Conservation (phyloP, 2,329 filamentous ascomycete species). For the Ceratocystis lukuohia region DNA sequence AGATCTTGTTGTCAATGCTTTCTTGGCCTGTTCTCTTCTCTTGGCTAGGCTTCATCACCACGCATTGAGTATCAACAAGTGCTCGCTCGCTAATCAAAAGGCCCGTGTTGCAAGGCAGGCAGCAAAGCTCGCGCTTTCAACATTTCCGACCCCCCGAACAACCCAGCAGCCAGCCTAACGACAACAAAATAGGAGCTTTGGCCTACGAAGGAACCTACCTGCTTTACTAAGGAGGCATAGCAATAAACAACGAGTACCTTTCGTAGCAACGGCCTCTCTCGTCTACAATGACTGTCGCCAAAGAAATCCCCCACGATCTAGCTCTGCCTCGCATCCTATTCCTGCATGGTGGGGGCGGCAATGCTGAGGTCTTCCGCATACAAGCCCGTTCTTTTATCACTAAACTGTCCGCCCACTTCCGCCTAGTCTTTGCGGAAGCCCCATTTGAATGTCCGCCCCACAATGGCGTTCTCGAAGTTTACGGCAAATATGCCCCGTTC, state of each 20-base stretch:
- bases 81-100: background rate
- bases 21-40: background rate
- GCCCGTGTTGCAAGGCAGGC: background rate
- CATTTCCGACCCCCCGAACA: background rate
- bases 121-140: background rate
- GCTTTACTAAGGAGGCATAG: too few species aligned
- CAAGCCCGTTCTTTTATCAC: slow-evolving; percentile 47
- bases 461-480: slow-evolving; percentile 50
- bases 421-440: slow-evolving; percentile 58
- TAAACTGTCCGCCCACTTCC: slow-evolving; percentile 43
- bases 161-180: background rate
- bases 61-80: background rate
- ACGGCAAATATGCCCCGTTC: slow-evolving; percentile 53
- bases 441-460: slow-evolving; percentile 51
- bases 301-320: slow-evolving; percentile 12
- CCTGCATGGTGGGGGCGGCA: slow-evolving; percentile 68
- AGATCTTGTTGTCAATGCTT: background rate
- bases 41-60: background rate
- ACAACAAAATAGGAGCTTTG: background rate
- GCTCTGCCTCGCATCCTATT: slow-evolving; percentile 56
- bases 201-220: too few species aligned
- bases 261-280: background rate
- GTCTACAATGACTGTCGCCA: slow-evolving; percentile 6
- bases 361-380: slow-evolving; percentile 52
- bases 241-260: too few species aligned